Base-by-base conservation (phyloP, 257 asterid genomes). In the Solanum appendiculatum region DNA sequence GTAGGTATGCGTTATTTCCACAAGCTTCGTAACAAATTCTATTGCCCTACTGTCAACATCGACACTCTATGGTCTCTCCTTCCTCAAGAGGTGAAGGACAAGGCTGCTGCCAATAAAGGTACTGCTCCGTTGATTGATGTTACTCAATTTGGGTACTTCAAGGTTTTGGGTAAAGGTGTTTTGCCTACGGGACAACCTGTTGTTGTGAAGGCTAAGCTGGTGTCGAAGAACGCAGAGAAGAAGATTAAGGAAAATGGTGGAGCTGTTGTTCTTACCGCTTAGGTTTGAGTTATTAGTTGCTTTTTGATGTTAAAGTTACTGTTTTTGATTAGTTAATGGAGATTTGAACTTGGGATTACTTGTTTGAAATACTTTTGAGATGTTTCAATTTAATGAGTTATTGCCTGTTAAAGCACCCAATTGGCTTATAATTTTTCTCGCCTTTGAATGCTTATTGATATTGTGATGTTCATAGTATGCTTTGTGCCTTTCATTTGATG, bases 1-100 rank as follows among this genome's bases (percentile, higher is more conserved):
- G 92, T 90, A 2, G 89, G 92, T 63, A 90, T 90, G 92, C 84
- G 90, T 20, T 88, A 88, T 54, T 88, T 88, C 85, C 90, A 88
- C 90, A 86, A 88, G 81, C 85, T 88, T 7, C 88, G 90, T 46
- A 88, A 88, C 88, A 88, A 86, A 39, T 88, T 88, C 81, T 86
- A 86, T 25, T 88, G 90, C 37, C 90, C 90, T 27, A 56, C 90
- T 25, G 90, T 88, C 27, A 88, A 88, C 70, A 54, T 88, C 36
- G 90, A 88, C 63, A 82, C 75, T 42, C 84, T 88, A 63, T 88
- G 90, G 90, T 88, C 90, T 9, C 60, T 88, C 13, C 58, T 88
- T 29, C 90, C 88, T 2, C 86, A 72, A 51, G 90, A 88, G 10
- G 85, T 88, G 3, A 82, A 88, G 21, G 88, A 82, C 13, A 82